Evolutionary conservation across 2,329 filamentous ascomycete species (phyloP), one percentile per base, ranked within the genome.

Genomic region (Scedosporium boydii): DNA sequence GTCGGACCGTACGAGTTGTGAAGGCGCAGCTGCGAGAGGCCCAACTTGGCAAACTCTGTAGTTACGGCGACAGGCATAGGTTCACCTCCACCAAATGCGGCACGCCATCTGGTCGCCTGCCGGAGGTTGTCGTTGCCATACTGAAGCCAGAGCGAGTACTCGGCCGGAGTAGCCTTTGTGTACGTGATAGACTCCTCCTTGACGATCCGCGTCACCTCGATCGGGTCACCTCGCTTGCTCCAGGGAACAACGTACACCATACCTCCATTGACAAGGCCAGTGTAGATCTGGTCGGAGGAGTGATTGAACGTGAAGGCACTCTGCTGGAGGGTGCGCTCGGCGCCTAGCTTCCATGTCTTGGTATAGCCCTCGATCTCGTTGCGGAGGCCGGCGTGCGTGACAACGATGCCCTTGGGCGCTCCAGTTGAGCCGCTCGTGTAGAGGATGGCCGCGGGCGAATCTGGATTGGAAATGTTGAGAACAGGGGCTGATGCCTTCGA

Each of bases 331-430:
- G 71, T 63, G 0, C 63, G 62, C 23, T 72, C 72, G 5, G 63
- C 61, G 1, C 63, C 64, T 0, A 72, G 48, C 1, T 64, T 48
- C 16, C 65, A 69, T n/a, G 51, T 64, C 3, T 63, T 63, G 0
- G 65, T 64, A 9, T 61, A 64, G 9, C 60, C 65, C 51, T 71
- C 71, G 5, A 72, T 63, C 21, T 68, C 63, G 62, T 70, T 71
- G 1, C 64, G 61, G 0, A 77, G 60, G 21, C 63, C 66, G 1
- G 56, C 53, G 62, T 76, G 73, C 0, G 41, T 65, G 3, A 77
- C 60, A 0, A 70, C 34, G 16, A 78, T 71, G 1, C 77, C 78
- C 64, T 80, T 80, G 4, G 78, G 77, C 0, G 34, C 68, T 29
- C 72, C 68, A 16, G 74, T 69, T 9, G 67, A 65, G 51, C 71